phyloP scores from a whole-genome alignment of 192 early-diverging fungal species.

The Pecoramyces ruminantium region DNA sequence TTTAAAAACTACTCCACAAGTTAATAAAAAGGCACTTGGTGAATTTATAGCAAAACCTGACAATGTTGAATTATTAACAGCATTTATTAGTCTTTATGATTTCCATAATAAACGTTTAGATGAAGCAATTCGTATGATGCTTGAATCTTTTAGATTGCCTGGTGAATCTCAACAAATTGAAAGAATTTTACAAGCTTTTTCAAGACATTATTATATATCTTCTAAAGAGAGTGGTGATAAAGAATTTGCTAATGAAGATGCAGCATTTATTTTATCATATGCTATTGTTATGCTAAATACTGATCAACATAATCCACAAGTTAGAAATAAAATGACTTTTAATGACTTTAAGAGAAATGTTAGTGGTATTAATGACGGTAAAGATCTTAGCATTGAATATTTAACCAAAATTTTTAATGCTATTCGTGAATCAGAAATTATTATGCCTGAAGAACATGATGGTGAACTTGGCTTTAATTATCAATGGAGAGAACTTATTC shows the following conservation, averaged over 20 bases:
- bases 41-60: conserved; percentile 76
- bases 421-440: conserved; percentile 81
- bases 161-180: conserved; percentile 98
- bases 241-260: conserved; percentile 50
- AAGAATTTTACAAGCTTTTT: conserved; percentile 81
- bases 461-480: conserved; percentile 88
- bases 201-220: conserved; percentile 57
- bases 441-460: conserved; percentile 92
- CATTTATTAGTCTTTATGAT: conserved; percentile 70
- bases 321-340: conserved; percentile 70
- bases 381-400: conserved; percentile 69
- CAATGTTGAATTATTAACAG: conserved; percentile 67
- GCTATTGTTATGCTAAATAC: conserved; percentile 97
- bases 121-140: conserved; percentile 77
- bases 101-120: conserved; percentile 83
- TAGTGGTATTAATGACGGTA: conserved; percentile 68
- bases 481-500: conserved; percentile 71
- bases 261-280: conserved; percentile 76
- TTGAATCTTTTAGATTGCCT: conserved; percentile 87
- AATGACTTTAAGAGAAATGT: conserved; percentile 80
- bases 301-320: conserved; percentile 91
- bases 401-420: conserved; percentile 64
- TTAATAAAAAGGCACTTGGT: conserved; percentile 75
- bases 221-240: conserved; percentile 17
- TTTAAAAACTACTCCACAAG: conserved; percentile 57